These are phyloP conservation scores for Voacanga thouarsii DNA, from an alignment of 257 asterid genomes.

Conservation along the genomic window DNA sequence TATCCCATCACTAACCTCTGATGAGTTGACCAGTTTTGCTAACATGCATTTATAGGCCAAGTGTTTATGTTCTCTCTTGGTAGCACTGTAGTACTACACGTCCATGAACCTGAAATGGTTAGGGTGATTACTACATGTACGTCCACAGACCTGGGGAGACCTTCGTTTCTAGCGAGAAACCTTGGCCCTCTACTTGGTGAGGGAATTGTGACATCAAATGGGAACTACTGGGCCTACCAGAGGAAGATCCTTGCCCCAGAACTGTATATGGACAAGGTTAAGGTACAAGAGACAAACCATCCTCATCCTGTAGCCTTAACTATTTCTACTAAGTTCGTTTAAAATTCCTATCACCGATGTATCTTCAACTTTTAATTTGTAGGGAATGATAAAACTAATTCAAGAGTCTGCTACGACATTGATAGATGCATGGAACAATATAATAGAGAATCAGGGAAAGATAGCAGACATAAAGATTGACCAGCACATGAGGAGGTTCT, in stretches of 20 bases:
- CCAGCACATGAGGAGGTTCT: too few species aligned
- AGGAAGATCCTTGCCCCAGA: conserved; percentile 42
- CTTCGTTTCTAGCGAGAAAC: conserved; percentile 31
- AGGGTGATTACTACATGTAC: conserved; percentile 37
- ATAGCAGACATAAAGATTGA: conserved; percentile 27
- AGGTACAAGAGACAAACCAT: conserved; percentile 19
- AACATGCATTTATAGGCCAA: conserved; percentile 18
- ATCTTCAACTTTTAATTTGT: background rate
- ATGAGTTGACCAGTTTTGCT: too few species aligned
- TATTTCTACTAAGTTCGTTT: too few species aligned
- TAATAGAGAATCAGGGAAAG: conserved; percentile 25
- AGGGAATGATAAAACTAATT: conserved; percentile 40
- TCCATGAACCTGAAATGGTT: conserved; percentile 32
- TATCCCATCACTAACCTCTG: too few species aligned
- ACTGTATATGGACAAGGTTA: conserved; percentile 38
- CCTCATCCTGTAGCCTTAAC: background rate
- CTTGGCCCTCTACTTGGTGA: conserved; percentile 33
- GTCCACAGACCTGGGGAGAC: conserved; percentile 38
- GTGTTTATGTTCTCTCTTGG: conserved; percentile 33
- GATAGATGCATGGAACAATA: conserved; percentile 29
- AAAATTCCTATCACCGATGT: too few species aligned
- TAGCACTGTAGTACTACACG: conserved; percentile 23
- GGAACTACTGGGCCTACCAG: conserved; percentile 35
- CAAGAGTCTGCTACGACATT: conserved; percentile 28
- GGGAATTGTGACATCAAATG: conserved; percentile 36